phyloP scores from a whole-genome alignment of 305 asterid genomes.

The Solanum hybrid region DNA sequence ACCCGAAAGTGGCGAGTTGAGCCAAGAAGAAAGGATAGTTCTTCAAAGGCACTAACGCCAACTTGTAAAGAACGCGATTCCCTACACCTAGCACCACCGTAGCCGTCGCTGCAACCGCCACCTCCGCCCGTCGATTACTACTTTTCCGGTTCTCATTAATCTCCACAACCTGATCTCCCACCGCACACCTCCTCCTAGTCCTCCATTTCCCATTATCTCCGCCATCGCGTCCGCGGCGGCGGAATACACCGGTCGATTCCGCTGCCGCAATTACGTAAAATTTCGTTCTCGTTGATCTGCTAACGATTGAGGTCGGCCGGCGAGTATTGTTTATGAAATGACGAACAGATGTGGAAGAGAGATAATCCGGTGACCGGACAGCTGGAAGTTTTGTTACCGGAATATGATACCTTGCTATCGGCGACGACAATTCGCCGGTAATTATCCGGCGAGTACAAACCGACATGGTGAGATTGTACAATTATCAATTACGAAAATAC shows the following conservation, averaged over 20 bases:
- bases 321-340: not conserved
- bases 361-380: not conserved
- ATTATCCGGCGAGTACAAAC: conserved; percentile 25
- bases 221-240: conserved; percentile 14
- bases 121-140: conserved; percentile 46
- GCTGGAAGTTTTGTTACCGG: not conserved
- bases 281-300: conserved; percentile 18
- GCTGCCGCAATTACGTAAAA: conserved; percentile 36
- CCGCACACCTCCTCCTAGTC: conserved; percentile 13
- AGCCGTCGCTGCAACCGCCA: conserved; percentile 55
- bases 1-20: conserved; percentile 96
- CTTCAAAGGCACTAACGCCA: conserved; percentile 85
- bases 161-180: conserved; percentile 25
- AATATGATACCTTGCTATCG: conserved; percentile 17
- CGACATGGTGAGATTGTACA: conserved; percentile 22
- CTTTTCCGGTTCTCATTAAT: conserved; percentile 12
- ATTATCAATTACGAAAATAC: not conserved
- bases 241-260: not conserved
- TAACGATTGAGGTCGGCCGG: conserved; percentile 17
- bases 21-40: conserved; percentile 87
- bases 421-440: conserved; percentile 15
- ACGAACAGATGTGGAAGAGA: not conserved
- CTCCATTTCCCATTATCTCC: conserved; percentile 9
- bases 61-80: conserved; percentile 86
- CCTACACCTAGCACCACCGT: conserved; percentile 94